A percentile compares a stretch with the other conserved stretches of the same genome.
Evolutionary conservation across 306 rosid species (phyloP).

Genomic region (Vigna angularis): DNA sequence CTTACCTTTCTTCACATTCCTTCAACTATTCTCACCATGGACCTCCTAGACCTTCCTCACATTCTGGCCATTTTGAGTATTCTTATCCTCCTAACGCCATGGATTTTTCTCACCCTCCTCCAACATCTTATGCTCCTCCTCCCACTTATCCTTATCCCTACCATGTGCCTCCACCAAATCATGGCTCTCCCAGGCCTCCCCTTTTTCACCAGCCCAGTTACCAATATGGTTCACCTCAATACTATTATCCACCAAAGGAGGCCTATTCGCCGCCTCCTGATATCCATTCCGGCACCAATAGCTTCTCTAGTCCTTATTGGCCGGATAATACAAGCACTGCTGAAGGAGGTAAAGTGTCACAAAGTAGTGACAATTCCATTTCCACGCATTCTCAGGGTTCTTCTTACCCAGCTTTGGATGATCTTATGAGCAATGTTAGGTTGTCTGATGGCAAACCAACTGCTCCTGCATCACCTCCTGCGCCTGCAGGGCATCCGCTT

Average conservation of each 20-base stretch:
- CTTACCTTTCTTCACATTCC: constrained; percentile 49
- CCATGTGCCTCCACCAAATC: constrained; percentile 48
- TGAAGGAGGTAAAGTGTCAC: constrained; percentile 36
- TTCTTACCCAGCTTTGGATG: constrained; percentile 69
- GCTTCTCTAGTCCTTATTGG: constrained; percentile 58
- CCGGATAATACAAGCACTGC: constrained; percentile 46
- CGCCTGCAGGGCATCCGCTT: constrained; percentile 47
- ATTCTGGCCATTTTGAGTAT: constrained; percentile 47
- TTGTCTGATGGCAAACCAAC: constrained; percentile 57
- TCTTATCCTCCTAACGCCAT: constrained; percentile 41
- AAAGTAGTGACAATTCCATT: constrained; percentile 42
- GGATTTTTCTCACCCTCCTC: constrained; percentile 40
- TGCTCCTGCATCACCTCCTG: constrained; percentile 58
- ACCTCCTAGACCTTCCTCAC: constrained; percentile 43
- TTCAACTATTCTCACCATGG: constrained; percentile 57
- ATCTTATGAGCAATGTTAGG: constrained; percentile 56
- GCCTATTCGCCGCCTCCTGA: constrained; percentile 49
- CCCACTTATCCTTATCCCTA: constrained; percentile 54
- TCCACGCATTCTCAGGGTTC: constrained; percentile 45
- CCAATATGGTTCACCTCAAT: constrained; percentile 61
- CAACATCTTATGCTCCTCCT: constrained; percentile 44
- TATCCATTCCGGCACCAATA: constrained; percentile 49
- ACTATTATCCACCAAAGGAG: constrained; percentile 54
- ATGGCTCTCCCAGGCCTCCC: constrained; percentile 53
- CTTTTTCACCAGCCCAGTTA: constrained; percentile 63